Evolutionary conservation across 2,329 filamentous ascomycete species (phyloP).

Genomic region (Aspergillus ochraceoroseus): DNA sequence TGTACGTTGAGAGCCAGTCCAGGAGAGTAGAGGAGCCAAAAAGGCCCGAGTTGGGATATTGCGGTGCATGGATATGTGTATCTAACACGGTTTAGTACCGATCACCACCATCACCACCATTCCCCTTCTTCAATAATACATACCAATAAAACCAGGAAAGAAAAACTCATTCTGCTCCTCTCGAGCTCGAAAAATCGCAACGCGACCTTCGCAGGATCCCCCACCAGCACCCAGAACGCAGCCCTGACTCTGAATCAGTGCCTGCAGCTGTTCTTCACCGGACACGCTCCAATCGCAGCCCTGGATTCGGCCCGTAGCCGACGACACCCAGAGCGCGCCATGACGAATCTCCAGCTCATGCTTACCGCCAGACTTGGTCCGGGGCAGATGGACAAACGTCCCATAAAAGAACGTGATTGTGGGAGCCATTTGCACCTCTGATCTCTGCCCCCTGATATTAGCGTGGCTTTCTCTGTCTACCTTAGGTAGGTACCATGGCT

Average conservation of each 20-base stretch:
- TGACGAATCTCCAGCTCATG: slow-evolving; percentile 51
- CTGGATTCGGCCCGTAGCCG: slow-evolving; percentile 32
- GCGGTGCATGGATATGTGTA: slow-evolving; percentile 90
- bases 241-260: slow-evolving; percentile 31
- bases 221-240: slow-evolving; percentile 25
- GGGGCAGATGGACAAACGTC: slow-evolving; percentile 56
- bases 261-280: slow-evolving; percentile 24
- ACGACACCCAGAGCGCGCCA: slow-evolving; percentile 41
- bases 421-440: no score
- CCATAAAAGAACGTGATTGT: slow-evolving; percentile 52
- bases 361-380: slow-evolving; percentile 39
- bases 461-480: no score
- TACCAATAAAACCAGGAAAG: slow-evolving; percentile 48
- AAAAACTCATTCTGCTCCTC: slow-evolving; percentile 43
- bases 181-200: slow-evolving; percentile 35
- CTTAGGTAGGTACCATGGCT: background rate
- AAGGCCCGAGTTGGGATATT: slow-evolving; percentile 90
- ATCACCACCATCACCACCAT: no score
- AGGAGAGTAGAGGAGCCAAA: slow-evolving; percentile 91
- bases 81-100: slow-evolving; percentile 54
- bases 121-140: no score
- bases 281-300: slow-evolving; percentile 33
- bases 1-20: slow-evolving; percentile 91
- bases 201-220: no score
- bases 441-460: no score